Base-by-base conservation (phyloP, 1,139 yeast species). In the Saccharomycopsis hybrid region DNA sequence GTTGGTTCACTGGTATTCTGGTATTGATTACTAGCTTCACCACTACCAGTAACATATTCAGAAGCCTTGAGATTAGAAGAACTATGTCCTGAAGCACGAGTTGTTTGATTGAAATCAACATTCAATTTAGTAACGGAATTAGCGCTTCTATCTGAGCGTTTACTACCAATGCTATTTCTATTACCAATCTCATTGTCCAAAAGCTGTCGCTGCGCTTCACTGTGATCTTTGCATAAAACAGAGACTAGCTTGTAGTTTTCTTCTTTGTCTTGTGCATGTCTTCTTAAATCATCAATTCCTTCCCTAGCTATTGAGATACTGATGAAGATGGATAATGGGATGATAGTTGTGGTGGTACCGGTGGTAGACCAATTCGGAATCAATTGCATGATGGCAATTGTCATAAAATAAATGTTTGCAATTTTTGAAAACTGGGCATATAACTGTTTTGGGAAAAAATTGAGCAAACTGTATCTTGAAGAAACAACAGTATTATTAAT, bases 301-400 rank as follows among this genome's bases (percentile, higher is more conserved):
- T 94, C 98, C 59, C 98, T 76, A 8, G 84, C 79, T 67, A 92
- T 89, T 0, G 97, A 87, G 30, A 92, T 85, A n/a, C 88, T 74
- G 68, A 94, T 85, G 65, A 94, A 92, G 7, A 92, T 77, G 63
- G 84, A 68, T 52, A 92, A 72, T 1, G 98, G 98, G 39, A 90
- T 74, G 58, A 92, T 90, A 1, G 98, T 92, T 2, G 97, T 92
- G 63, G 80, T 88, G n/a, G 88, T 85, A 54, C 97, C 98, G 0
- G 98, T 92, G 2, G 98, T 89, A 2, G 97, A 88, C 97, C 97
- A 92, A 1, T 90, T 80, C 0, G 98, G 98, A 49, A 92, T 84
- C 94, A 90, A 83, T 63, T 92, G 97, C 74, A 90, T 71, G 54
- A 92, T 85, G 2, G 97, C 90, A 28, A 92, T 94, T 7, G 80